These are phyloP conservation scores for Martiniozyma asiatica DNA, from an alignment of 1,139 yeast species.

Conservation along the genomic window DNA sequence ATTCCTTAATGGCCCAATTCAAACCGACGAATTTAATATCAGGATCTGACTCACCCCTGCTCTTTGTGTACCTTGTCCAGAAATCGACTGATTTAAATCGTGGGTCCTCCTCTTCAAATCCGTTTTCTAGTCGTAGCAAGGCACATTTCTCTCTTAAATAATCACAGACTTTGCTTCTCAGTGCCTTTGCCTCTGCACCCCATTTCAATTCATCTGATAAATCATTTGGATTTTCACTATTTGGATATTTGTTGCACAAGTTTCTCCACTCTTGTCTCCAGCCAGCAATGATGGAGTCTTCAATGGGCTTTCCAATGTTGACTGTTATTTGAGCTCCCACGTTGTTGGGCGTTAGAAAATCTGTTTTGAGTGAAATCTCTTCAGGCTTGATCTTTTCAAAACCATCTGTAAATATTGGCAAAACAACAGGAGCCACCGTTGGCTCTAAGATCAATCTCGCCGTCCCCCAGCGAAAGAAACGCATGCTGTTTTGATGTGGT, in stretches of 20 bases:
- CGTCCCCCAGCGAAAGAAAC: slow-evolving; percentile 95
- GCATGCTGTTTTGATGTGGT: slow-evolving; percentile 74
- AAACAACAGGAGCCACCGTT: slow-evolving; percentile 70
- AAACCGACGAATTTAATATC: slow-evolving; percentile 59
- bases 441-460: slow-evolving; percentile 74
- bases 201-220: slow-evolving; percentile 47
- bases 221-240: slow-evolving; percentile 39
- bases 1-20: slow-evolving; percentile 69
- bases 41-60: slow-evolving; percentile 59
- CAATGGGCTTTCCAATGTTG: slow-evolving; percentile 60
- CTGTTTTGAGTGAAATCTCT: slow-evolving; percentile 41
- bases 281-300: slow-evolving; percentile 43
- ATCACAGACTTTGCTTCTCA: slow-evolving; percentile 63
- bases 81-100: slow-evolving; percentile 56
- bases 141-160: slow-evolving; percentile 56
- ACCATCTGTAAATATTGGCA: slow-evolving; percentile 84
- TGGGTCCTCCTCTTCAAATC: slow-evolving; percentile 45
- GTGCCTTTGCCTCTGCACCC: slow-evolving; percentile 49
- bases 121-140: slow-evolving; percentile 39
- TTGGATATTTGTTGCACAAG: slow-evolving; percentile 40
- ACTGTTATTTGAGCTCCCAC: slow-evolving; percentile 59
- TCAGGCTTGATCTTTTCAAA: slow-evolving; percentile 86
- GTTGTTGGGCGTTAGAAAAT: slow-evolving; percentile 35
- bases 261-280: slow-evolving; percentile 61
- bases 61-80: slow-evolving; percentile 55